Base-by-base conservation (phyloP, 2,329 filamentous ascomycete genomes). In the Zelopaecilomyces penicillatus region DNA sequence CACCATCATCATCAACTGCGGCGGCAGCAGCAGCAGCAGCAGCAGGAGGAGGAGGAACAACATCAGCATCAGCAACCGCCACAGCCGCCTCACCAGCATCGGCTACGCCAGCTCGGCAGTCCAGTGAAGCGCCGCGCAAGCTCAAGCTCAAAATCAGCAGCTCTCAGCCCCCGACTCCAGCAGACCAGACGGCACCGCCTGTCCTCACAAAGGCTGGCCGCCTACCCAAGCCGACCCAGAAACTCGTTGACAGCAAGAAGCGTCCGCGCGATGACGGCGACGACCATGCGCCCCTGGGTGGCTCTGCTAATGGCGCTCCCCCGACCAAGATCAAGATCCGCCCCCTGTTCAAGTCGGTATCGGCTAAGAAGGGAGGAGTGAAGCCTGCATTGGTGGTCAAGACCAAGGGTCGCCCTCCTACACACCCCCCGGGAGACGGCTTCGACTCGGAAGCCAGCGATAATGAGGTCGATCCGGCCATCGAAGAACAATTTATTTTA, bases 371-470 rank as follows among this genome's bases (percentile, higher is more conserved):
- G 46, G 29, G 4, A 38, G 69, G 65, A 26, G 57, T 64, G 19
- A 63, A 72, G 44, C 52, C 55, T 40, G 60, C 53, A 44, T 49
- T 70, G 19, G 64, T 69, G 38, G 60, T 87, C 46, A 83, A 81
- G 56, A 71, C 79, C 40, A 80, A 82, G 54, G 83, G 83, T n/a
- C 76, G 80, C 50, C 73, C 78, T 1, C 83, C 86, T 5, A 70
- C 76, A 30, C 78, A 87, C 51, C 81, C 82, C 5, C 77, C 80
- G 1, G 93, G 93, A 42, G 88, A 95, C 45, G 93, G 91, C 6
- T 98, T 97, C 65, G 93, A 98, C 62, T 96, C 90, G 3, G 93
- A 97, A 64, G 88, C 90, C 9, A 93, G 89, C 44, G 93, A 97
- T 59, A 80, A 83, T 10, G 93, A 98, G 63, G 66, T 71, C 7